A percentile compares a stretch with the other conserved stretches of the same genome.
Conservation (phyloP, 768 basidiomycete genomes). For the Aureoboletus auriporus region DNA sequence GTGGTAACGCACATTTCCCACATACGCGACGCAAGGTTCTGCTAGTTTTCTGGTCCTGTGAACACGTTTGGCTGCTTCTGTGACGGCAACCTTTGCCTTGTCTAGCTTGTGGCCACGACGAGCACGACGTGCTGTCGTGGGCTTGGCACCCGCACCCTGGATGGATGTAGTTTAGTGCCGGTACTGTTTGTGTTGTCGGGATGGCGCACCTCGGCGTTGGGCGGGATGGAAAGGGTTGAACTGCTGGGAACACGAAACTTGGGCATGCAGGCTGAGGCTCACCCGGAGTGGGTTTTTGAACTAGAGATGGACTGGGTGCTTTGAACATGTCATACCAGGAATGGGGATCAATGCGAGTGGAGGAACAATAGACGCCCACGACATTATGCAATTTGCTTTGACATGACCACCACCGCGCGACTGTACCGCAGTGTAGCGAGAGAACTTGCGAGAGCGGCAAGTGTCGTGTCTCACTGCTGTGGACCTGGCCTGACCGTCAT, state of each 20-base stretch:
- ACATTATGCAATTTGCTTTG: background rate
- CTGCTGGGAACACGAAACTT: constrained; percentile 17
- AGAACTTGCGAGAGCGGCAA: constrained; percentile 28
- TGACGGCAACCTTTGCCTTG: constrained; percentile 15
- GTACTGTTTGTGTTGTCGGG: too few relatives aligned
- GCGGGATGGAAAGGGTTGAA: constrained; percentile 2
- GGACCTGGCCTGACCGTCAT: background rate
- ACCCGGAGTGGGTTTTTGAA: constrained; percentile 16
- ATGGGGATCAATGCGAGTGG: constrained; percentile 2
- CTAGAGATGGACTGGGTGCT: constrained; percentile 4
- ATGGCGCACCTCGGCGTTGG: constrained; percentile 8
- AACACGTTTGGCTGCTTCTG: constrained; percentile 16
- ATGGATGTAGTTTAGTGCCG: background rate
- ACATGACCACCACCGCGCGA: constrained; percentile 3
- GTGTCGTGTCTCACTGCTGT: background rate
- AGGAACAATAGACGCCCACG: constrained; percentile 9
- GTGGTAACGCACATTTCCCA: constrained; percentile 55
- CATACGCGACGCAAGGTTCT: constrained; percentile 40
- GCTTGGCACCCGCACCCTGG: background rate
- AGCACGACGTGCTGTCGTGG: constrained; percentile 4
- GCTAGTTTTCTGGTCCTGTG: constrained; percentile 4
- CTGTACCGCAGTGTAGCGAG: constrained; percentile 29
- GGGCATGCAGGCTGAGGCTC: constrained; percentile 8
- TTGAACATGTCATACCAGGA: constrained; percentile 12
- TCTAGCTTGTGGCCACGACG: constrained; percentile 9